These are phyloP conservation scores for Thielaviopsis euricoi DNA, from an alignment of 2,329 filamentous ascomycete genomes.

Conservation along the genomic window DNA sequence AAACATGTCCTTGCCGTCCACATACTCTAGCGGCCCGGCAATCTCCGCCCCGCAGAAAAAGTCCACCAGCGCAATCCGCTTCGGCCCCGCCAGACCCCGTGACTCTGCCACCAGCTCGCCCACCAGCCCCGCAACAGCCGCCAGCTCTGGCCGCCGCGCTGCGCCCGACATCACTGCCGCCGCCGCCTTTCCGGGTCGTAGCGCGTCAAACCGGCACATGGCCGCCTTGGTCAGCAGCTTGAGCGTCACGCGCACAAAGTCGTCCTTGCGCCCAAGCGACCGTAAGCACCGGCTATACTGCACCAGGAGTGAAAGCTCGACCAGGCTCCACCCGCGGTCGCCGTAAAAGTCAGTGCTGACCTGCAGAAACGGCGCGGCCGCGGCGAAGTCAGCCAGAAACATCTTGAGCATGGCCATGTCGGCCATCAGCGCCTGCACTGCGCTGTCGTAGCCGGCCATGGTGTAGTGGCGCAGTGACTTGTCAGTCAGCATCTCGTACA, in stretches of 20 bases:
- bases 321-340: constrained; percentile 56
- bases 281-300: constrained; percentile 76
- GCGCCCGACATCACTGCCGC: neutral
- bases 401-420: constrained; percentile 79
- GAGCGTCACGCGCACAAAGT: constrained; percentile 62
- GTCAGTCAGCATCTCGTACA: constrained; percentile 67
- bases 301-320: constrained; percentile 70
- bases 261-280: constrained; percentile 56
- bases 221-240: constrained; percentile 52
- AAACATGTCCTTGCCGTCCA: constrained; percentile 17
- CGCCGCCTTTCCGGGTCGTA: constrained; percentile 11
- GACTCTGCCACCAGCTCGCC: constrained; percentile 30
- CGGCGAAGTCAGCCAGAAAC: constrained; percentile 53
- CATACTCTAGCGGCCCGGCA: constrained; percentile 50
- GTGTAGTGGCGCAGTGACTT: constrained; percentile 70
- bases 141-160: constrained; percentile 14
- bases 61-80: constrained; percentile 50
- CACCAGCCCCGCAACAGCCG: constrained; percentile 31
- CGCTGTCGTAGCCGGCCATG: constrained; percentile 61
- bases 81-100: constrained; percentile 33
- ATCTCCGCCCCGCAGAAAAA: constrained; percentile 60
- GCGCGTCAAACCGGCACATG: constrained; percentile 21
- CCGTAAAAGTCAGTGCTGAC: constrained; percentile 66
- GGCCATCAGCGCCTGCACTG: constrained; percentile 59
- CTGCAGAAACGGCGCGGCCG: constrained; percentile 63